Evolutionary conservation across 169 alveolate species (phyloP).

Genomic region (Plasmodium cynomolgi): DNA sequence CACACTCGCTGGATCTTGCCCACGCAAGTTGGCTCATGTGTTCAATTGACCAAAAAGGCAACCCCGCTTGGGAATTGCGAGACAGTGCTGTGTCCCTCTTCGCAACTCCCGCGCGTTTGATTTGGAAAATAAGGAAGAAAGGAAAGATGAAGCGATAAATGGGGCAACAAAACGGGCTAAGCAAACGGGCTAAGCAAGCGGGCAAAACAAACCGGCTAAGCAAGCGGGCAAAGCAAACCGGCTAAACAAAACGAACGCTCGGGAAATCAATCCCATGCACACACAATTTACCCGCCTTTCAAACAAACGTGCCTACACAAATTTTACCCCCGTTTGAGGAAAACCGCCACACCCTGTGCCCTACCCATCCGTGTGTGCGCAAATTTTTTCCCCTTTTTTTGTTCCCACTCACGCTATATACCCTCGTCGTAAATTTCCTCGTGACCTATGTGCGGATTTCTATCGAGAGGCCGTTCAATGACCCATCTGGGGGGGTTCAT

Average conservation of each 20-base stretch:
- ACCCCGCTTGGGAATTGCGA: background rate
- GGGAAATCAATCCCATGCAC: background rate
- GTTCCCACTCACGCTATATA: slow-evolving; percentile 6
- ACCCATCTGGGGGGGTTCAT: slow-evolving; percentile 77
- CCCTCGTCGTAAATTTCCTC: slow-evolving; percentile 76
- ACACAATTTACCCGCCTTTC: background rate
- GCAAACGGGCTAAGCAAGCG: background rate
- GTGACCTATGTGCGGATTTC: slow-evolving; percentile 62
- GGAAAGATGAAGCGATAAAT: background rate
- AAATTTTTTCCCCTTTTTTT: background rate
- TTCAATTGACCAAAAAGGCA: background rate
- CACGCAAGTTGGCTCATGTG: background rate
- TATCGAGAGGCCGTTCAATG: slow-evolving; percentile 70
- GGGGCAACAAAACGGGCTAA: background rate
- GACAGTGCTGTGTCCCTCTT: background rate
- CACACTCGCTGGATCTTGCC: background rate
- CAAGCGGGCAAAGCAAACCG: background rate
- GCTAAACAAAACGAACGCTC: background rate
- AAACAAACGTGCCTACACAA: background rate
- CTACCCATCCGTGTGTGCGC: background rate
- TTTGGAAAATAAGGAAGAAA: background rate
- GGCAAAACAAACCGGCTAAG: background rate
- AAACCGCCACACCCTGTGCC: background rate
- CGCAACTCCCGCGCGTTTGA: background rate
- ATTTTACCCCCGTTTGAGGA: background rate